phyloP scores from a whole-genome alignment of 106 monocot species.

The Gastrodia elata region DNA sequence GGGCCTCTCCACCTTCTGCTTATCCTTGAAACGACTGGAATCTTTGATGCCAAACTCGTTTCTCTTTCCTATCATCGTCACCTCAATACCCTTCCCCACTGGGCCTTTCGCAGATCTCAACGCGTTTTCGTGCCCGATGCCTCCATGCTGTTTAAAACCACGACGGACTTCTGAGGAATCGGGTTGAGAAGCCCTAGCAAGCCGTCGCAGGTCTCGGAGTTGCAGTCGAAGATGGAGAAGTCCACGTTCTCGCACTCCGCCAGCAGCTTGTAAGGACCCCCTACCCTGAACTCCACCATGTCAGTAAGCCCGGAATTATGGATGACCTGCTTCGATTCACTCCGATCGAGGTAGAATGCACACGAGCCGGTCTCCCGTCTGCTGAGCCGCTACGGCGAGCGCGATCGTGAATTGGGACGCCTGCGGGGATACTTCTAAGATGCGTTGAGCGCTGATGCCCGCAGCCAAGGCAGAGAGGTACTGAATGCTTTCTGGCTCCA shows the following conservation, averaged over 20 bases:
- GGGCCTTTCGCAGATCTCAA: constrained; percentile 34
- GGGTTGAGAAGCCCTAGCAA: constrained; percentile 30
- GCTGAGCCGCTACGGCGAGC: constrained; percentile 37
- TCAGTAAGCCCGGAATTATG: constrained; percentile 30
- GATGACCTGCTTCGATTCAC: constrained; percentile 24
- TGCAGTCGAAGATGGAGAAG: constrained; percentile 47
- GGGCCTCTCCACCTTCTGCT: not conserved
- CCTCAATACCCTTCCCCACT: constrained; percentile 50
- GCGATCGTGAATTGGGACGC: constrained; percentile 37
- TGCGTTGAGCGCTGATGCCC: constrained; percentile 33
- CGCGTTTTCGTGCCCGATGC: constrained; percentile 13
- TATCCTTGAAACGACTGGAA: not conserved
- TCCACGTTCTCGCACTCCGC: constrained; percentile 40
- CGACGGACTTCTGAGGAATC: constrained; percentile 29
- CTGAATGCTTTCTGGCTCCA: constrained; percentile 29
- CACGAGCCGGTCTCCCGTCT: constrained; percentile 39
- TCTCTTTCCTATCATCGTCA: constrained; percentile 35
- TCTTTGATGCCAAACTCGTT: constrained; percentile 12
- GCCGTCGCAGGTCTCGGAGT: constrained; percentile 15
- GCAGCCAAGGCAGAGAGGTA: constrained; percentile 47
- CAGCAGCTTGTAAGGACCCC: constrained; percentile 30
- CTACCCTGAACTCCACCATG: constrained; percentile 42
- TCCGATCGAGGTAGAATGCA: constrained; percentile 32
- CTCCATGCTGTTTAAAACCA: constrained; percentile 32
- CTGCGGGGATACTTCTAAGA: constrained; percentile 37